A percentile compares a stretch with the other conserved stretches of the same genome.
phyloP scores from a whole-genome alignment of 108 stramenopile genomes.

The Ochromonas danica region DNA sequence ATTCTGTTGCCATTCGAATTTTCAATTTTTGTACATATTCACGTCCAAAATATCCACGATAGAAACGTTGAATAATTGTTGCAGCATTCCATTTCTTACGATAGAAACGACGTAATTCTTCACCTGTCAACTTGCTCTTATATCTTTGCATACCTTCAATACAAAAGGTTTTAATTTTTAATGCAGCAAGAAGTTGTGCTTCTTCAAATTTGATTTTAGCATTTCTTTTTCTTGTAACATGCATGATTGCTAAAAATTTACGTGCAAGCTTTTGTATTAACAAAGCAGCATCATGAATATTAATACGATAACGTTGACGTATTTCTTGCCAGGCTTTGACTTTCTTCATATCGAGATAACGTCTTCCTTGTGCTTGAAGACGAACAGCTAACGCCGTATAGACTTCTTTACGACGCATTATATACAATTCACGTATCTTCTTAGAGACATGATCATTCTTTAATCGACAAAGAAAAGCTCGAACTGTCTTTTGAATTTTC shows the following conservation, averaged over 20 bases:
- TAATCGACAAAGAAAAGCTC: slow-evolving; percentile 19
- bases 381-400: not conserved
- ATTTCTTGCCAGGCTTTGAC: not conserved
- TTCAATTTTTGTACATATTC: slow-evolving; percentile 3
- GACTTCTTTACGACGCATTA: not conserved
- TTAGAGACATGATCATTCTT: not conserved
- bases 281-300: not conserved
- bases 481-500: not conserved
- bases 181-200: not conserved
- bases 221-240: not conserved
- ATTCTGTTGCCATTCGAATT: not conserved
- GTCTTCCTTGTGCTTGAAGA: not conserved
- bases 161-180: not conserved
- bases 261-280: slow-evolving; percentile 10
- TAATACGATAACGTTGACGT: not conserved
- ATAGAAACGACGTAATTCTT: not conserved
- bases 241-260: not conserved
- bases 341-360: not conserved
- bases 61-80: not conserved
- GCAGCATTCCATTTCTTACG: not conserved
- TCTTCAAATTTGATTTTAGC: not conserved
- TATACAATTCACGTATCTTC: slow-evolving; percentile 7
- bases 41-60: slow-evolving; percentile 6
- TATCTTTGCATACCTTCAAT: not conserved
- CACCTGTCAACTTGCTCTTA: not conserved